Evolutionary conservation across 2,329 filamentous ascomycete species (phyloP), one percentile per base, ranked within the genome.

Genomic region (Colletotrichum cuscutae): DNA sequence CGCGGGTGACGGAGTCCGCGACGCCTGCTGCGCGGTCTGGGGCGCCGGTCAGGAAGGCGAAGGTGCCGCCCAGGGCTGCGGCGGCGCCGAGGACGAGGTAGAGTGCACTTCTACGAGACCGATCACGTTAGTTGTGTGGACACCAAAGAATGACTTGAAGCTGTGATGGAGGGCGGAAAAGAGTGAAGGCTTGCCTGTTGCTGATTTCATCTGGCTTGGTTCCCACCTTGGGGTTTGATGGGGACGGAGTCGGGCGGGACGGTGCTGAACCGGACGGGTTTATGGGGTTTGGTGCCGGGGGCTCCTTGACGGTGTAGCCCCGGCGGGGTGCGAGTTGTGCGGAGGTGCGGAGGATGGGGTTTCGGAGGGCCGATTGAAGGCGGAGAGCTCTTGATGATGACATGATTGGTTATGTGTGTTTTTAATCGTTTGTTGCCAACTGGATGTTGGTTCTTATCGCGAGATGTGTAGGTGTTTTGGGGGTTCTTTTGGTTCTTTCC

Each of bases 21-120:
- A 70, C 68, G 24, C 68, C 68, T 15, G 68, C 68, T 7, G 62
- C 68, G 26, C 54, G 61, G 30, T 59, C 68, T 37, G 68, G 68
- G 2, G 68, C 22, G 12, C 68, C 68, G 3, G n/a, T 65, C 2
- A 70, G 53, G 42, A 65, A 65, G 15, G 62, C 54, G 54, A 70
- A 70, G 7, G 59, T 42, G 8, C n/a, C 68, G 11, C 53, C 68
- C 7, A 70, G 3, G 5, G 32, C 22, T 13, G 53, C 22, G 1
- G 68, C 46, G n/a, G 42, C 46, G 42, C 68, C 68, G 19, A 26
- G 42, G 12, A 70, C 11, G 13, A 30, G 2, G 24, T 30, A 70
- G 4, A 59, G 9, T 3, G 68, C 59, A 3, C 6, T 32, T 11
- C 68, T 70, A 30, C 3, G 6, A 2, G 1, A 11, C 6, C 42